Percentiles rank a stretch among this genome's conserved stretches.
Evolutionary conservation across 2,329 filamentous ascomycete species (phyloP).

Genomic region (Blastomyces emzantsi): DNA sequence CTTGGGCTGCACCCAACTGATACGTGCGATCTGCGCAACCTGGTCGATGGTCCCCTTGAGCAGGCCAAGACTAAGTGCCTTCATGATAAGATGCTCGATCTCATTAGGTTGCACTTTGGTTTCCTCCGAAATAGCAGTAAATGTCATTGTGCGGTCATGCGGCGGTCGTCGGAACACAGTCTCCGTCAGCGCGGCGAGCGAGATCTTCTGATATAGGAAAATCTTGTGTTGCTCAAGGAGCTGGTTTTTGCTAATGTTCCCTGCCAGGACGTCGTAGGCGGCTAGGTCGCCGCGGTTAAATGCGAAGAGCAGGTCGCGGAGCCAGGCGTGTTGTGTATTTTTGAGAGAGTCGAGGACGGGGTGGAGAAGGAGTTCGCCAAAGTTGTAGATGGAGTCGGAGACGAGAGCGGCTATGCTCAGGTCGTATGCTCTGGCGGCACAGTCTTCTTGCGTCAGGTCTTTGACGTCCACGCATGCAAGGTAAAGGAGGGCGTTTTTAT

Average conservation of each 20-base stretch:
- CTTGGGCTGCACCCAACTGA: slow-evolving; percentile 99
- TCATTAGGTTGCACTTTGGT: slow-evolving; percentile 86
- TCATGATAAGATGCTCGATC: slow-evolving; percentile 98
- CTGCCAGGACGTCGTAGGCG: slow-evolving; percentile 74
- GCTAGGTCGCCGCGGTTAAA: slow-evolving; percentile 93
- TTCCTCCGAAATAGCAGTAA: slow-evolving; percentile 76
- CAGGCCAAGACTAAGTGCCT: slow-evolving; percentile 88
- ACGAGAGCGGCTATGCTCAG: slow-evolving; percentile 86
- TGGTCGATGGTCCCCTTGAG: slow-evolving; percentile 91
- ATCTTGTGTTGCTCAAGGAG: slow-evolving; percentile 69
- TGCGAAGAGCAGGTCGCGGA: slow-evolving; percentile 90
- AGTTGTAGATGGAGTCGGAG: slow-evolving; percentile 97
- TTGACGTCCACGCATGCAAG: slow-evolving; percentile 87
- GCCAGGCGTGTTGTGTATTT: slow-evolving; percentile 70
- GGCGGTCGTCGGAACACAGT: slow-evolving; percentile 92
- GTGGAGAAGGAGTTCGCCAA: slow-evolving; percentile 95
- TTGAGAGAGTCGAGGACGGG: slow-evolving; percentile 82
- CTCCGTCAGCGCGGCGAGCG: slow-evolving; percentile 90
- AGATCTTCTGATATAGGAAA: slow-evolving; percentile 95
- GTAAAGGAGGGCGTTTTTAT: slow-evolving; percentile 94
- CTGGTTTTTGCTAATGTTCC: slow-evolving; percentile 69
- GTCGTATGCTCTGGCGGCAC: slow-evolving; percentile 78
- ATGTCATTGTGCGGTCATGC: slow-evolving; percentile 91
- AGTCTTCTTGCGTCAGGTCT: slow-evolving; percentile 63
- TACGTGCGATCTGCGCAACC: slow-evolving; percentile 85